Percentiles rank a stretch among this genome's conserved stretches.
Conservation (phyloP, 495 filamentous ascomycete species). For the Penicillium atrosanguineum region DNA sequence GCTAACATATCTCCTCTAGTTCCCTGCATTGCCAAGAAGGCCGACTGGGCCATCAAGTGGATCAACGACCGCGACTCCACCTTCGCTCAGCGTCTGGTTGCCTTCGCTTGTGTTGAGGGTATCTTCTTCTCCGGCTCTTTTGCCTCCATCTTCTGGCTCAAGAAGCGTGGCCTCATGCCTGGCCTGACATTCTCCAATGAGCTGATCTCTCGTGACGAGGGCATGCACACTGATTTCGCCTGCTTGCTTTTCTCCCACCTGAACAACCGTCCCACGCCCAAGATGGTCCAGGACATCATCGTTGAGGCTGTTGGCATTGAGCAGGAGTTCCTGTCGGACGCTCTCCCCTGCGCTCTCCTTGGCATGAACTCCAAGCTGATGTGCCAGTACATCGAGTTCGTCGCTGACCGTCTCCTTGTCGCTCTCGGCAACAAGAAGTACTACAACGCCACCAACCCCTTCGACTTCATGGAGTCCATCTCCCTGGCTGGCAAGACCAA, state of each 20-base stretch:
- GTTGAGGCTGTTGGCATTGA: slow-evolving; percentile 91
- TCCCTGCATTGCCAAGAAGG: slow-evolving; percentile 95
- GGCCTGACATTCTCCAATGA: slow-evolving; percentile 99
- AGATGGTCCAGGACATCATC: slow-evolving; percentile 83
- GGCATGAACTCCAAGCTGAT: slow-evolving; percentile 97
- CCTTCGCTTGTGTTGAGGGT: slow-evolving; percentile 96
- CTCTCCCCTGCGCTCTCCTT: slow-evolving; percentile 84
- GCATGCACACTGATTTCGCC: slow-evolving; percentile 98
- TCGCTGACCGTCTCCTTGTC: slow-evolving; percentile 90
- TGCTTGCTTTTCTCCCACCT: slow-evolving; percentile 95
- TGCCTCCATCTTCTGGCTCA: slow-evolving; percentile 99
- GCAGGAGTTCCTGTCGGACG: slow-evolving; percentile 96
- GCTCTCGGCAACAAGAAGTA: slow-evolving; percentile 91
- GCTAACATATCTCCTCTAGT: slow-evolving; percentile 50
- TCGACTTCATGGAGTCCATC: slow-evolving; percentile 99
- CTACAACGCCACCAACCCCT: slow-evolving; percentile 91
- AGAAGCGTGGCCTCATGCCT: slow-evolving; percentile 99
- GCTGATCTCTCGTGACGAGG: slow-evolving; percentile 98
- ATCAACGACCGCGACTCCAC: slow-evolving; percentile 89
- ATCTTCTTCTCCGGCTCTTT: slow-evolving; percentile 99
- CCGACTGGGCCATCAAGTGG: slow-evolving; percentile 95
- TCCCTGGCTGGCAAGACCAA: slow-evolving; percentile 98
- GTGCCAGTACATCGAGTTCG: slow-evolving; percentile 99
- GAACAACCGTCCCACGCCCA: slow-evolving; percentile 79
- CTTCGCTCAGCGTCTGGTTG: slow-evolving; percentile 92